Base-by-base conservation (phyloP, 495 filamentous ascomycete species). In the Aspergillus taichungensis region DNA sequence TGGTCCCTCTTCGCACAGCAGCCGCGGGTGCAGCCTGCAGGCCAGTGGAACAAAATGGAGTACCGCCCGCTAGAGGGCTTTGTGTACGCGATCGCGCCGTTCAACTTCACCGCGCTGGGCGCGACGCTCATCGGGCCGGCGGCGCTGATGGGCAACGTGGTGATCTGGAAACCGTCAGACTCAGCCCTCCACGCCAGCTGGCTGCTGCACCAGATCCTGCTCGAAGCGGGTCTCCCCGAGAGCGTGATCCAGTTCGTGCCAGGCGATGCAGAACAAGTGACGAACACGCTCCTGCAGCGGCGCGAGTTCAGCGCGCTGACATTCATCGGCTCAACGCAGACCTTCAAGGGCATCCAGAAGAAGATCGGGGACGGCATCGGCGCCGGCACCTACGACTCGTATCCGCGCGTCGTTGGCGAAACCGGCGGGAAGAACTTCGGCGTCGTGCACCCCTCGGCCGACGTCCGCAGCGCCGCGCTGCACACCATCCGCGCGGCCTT, bases 351-450 rank as follows among this genome's bases (percentile, higher is more conserved):
- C 36, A 63, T 92, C 3, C 86, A 84, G 51, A 81, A 80, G 31
- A 71, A 80, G 48, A 88, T 90, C 50, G 81, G 84, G 0, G 65
- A 72, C 34, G 83, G 82, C 12, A 74, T 87, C 18, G 79, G 77
- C 6, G 73, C 82, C 49, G 78, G 75, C 13, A 75, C 72, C 28
- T 92, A 87, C 57, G 67, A 72, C 41, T 74, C 76, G 24, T 91
- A 87, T 62, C 87, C 87, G 4, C 77, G 87, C 43, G 81, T 91
- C 28, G 83, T 91, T 10, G 87, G 83, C 42, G 87, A 92, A 69
- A 91, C 87, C 0, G 86, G 86, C 36, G 87, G 87, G 49, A 94
- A 94, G 73, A 94, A 94, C 65, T 92, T 86, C 71, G 85, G 88
- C 57, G 62, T 94, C 37, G 63, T 94, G 32, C 86, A 92, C 56